Conservation (phyloP, 2,329 filamentous ascomycete genomes). For the Diplodia scrobiculata region DNA sequence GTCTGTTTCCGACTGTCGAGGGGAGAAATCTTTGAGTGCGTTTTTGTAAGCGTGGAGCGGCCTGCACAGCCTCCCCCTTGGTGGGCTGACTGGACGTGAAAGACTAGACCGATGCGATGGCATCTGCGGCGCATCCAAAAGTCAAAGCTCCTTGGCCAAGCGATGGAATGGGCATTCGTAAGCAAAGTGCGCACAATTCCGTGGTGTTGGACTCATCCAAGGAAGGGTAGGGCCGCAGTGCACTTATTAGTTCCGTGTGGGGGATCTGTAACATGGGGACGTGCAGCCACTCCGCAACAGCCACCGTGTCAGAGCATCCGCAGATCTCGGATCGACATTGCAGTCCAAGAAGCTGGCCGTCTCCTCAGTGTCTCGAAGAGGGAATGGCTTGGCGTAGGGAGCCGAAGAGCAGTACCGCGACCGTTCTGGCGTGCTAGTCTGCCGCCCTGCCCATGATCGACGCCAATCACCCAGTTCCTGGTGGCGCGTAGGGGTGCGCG, state of each 20-base stretch:
- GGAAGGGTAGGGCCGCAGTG: not conserved
- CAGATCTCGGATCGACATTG: not conserved
- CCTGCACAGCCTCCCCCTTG: not conserved
- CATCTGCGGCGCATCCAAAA: not conserved
- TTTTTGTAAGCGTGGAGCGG: not conserved
- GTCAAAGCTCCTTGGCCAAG: not conserved
- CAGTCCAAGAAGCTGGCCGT: constrained; percentile 2
- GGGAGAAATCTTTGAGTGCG: not conserved
- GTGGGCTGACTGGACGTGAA: not conserved
- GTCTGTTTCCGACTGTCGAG: not conserved
- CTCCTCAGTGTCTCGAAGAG: constrained; percentile 4
- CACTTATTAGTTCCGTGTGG: not conserved
- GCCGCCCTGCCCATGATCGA: too few relatives aligned
- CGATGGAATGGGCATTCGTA: not conserved
- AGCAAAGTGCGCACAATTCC: not conserved
- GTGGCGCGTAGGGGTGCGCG: constrained; percentile 1
- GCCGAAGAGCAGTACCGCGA: not conserved
- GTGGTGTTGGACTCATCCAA: not conserved
- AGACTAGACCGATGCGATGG: not conserved
- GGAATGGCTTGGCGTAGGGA: not conserved
- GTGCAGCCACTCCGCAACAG: constrained; percentile 3
- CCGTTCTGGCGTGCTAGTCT: not conserved
- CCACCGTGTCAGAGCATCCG: constrained; percentile 5
- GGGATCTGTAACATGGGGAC: not conserved
- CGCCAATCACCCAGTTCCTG: not conserved